These are phyloP conservation scores for Patellifolia procumbens DNA, from an alignment of 179 eudicot genomes.

Conservation along the genomic window DNA sequence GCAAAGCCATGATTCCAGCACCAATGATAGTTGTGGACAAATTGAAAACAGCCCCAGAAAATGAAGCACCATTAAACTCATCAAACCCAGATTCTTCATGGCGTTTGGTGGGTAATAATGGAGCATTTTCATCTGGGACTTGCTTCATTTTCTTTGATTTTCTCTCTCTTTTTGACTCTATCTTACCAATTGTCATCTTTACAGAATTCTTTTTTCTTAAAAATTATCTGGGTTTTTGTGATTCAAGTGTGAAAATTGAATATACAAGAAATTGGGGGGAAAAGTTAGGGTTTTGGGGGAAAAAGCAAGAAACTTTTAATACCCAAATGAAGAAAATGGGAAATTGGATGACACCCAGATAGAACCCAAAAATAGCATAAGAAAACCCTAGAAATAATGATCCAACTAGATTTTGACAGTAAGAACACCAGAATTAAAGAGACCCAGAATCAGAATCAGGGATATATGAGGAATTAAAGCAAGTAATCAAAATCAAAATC, in stretches of 20 bases:
- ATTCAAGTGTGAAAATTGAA: not conserved
- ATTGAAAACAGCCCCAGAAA: slow-evolving; percentile 71
- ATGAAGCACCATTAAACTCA: slow-evolving; percentile 69
- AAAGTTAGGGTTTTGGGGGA: slow-evolving; percentile 13
- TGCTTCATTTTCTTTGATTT: slow-evolving; percentile 34
- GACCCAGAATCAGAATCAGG: not conserved
- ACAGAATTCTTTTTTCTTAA: not conserved
- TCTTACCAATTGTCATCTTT: slow-evolving; percentile 35
- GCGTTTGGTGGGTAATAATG: slow-evolving; percentile 45
- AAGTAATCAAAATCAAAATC: not conserved
- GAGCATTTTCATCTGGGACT: slow-evolving; percentile 42
- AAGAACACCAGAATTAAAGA: not conserved
- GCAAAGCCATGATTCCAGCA: slow-evolving; percentile 85
- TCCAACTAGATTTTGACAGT: not conserved
- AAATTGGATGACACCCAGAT: not conserved
- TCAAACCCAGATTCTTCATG: slow-evolving; percentile 35
- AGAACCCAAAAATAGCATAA: not conserved
- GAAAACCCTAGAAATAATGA: not conserved
- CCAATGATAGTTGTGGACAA: slow-evolving; percentile 82
- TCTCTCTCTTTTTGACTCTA: slow-evolving; percentile 29
- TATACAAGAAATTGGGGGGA: not conserved
- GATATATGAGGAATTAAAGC: no score
- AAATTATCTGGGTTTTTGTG: slow-evolving; percentile 8
- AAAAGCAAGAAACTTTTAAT: not conserved
- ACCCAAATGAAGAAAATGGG: slow-evolving; percentile 15